Evolutionary conservation across 352 stramenopile species (phyloP), one percentile per base, ranked within the genome.

Genomic region (Blastocystis sp.): DNA sequence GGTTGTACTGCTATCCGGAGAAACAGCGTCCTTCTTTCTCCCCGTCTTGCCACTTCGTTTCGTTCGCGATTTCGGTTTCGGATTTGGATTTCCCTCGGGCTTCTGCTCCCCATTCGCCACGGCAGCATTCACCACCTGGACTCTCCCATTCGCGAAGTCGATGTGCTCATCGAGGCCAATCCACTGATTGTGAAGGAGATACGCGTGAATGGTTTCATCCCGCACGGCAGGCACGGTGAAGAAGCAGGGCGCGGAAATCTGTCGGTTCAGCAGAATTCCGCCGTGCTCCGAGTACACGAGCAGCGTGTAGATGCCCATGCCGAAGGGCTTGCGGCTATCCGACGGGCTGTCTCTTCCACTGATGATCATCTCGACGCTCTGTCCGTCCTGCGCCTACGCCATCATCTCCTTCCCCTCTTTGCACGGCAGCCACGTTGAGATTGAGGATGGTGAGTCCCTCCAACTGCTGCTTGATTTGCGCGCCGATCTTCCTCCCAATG

Each of bases 151-250:
- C 60, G n/a, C 21, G 17, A 79, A 23, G 17, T 65, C 52, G 19
- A 81, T 65, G 11, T 64, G 19, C 21, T 59, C 17, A 34, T 81
- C 71, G n/a, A 81, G 2, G 43, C 71, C 71, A 34, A 81, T 81
- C 71, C 71, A 81, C 11, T 41, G 71, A 41, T 81, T 81, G 56
- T 81, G 43, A 1, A 81, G 19, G 21, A 81, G 52, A 64, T 66
- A 40, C 23, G 41, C 28, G n/a, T 23, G 52, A 34, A 81, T 21
- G 45, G 28, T 45, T 14, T 56, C 38, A 2, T 7, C 19, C 23
- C 5, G 10, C 23, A 11, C 17, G 28, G 7, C 4, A 34, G 48
- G 11, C n/a, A 64, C 34, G 23, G 45, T 19, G 40, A 53, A 61
- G 52, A 53, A 19, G 28, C 43, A 19, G 28, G 62, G 23, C 66